Conservation (phyloP, 495 filamentous ascomycete species). For the Podospora sp. region DNA sequence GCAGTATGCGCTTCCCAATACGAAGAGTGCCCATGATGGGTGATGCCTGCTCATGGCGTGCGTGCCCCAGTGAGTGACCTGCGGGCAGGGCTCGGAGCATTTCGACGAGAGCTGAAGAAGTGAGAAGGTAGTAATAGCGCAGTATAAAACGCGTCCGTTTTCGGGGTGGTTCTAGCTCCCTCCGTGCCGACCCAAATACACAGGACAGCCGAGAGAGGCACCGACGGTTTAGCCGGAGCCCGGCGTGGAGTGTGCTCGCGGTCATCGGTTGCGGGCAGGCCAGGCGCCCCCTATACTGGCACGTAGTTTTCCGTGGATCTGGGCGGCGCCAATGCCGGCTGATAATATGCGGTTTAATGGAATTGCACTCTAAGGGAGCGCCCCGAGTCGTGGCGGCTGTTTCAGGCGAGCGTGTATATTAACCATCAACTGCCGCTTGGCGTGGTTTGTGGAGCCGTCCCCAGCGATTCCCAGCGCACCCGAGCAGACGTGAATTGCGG, state of each 20-base stretch:
- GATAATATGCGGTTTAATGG: constrained; percentile 31
- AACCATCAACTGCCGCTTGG: constrained; percentile 38
- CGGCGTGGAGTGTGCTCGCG: neutral
- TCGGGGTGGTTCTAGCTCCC: neutral
- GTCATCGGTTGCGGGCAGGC: neutral
- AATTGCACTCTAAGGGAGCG: constrained; percentile 22
- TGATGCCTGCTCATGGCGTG: neutral
- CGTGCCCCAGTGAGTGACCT: too few relatives aligned
- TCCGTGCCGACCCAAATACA: constrained; percentile 17
- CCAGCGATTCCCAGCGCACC: neutral
- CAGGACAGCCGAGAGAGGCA: constrained; percentile 18
- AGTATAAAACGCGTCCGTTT: constrained; percentile 4
- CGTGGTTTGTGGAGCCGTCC: constrained; percentile 7
- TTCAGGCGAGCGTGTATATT: constrained; percentile 28
- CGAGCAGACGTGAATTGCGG: neutral
- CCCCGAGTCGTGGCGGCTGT: constrained; percentile 22
- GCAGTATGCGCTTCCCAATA: neutral
- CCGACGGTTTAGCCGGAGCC: constrained; percentile 13
- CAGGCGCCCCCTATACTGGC: neutral
- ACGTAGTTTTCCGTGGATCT: constrained; percentile 20
- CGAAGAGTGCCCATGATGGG: neutral
- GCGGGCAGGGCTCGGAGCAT: neutral
- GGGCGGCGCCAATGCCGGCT: constrained; percentile 20
- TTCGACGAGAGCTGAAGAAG: neutral
- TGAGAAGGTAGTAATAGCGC: neutral